These are phyloP conservation scores for Eucalyptus victrix DNA, from an alignment of 345 rosid genomes.

Conservation along the genomic window DNA sequence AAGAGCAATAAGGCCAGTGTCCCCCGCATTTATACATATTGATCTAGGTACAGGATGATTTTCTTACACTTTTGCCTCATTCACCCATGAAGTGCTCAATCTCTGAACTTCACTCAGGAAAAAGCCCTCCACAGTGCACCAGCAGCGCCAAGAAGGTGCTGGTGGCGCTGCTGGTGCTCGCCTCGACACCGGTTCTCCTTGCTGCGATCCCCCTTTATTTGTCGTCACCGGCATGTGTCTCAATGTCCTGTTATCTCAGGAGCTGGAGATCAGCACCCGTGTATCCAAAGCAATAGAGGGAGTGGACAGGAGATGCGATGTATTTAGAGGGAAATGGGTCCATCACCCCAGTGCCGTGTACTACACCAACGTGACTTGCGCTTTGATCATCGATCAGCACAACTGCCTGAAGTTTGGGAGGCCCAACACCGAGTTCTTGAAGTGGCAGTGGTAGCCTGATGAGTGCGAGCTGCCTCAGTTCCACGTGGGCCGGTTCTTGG, in stretches of 20 bases:
- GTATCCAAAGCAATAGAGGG: not conserved
- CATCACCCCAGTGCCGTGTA: constrained; percentile 8
- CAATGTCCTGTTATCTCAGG: not conserved
- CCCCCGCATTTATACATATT: not conserved
- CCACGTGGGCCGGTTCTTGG: constrained; percentile 12
- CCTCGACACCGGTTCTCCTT: not conserved
- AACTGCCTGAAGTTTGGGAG: constrained; percentile 45
- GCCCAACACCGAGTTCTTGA: constrained; percentile 26
- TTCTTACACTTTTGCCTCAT: not conserved
- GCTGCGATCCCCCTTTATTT: not conserved
- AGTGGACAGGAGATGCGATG: constrained; percentile 7
- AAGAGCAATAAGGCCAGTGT: not conserved
- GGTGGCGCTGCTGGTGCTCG: not conserved
- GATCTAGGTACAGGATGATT: not conserved
- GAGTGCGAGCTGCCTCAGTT: constrained; percentile 20
- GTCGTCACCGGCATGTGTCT: not conserved
- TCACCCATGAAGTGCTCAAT: not conserved
- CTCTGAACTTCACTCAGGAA: not conserved
- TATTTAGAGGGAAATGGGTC: constrained; percentile 28
- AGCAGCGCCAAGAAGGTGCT: not conserved
- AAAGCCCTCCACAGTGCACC: not conserved
- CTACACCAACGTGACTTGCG: constrained; percentile 24
- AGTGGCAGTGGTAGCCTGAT: constrained; percentile 42
- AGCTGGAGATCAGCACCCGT: not conserved
- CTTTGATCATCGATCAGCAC: constrained; percentile 17